Conservation (phyloP, 2,329 filamentous ascomycete genomes). For the Scedosporium boydii region DNA sequence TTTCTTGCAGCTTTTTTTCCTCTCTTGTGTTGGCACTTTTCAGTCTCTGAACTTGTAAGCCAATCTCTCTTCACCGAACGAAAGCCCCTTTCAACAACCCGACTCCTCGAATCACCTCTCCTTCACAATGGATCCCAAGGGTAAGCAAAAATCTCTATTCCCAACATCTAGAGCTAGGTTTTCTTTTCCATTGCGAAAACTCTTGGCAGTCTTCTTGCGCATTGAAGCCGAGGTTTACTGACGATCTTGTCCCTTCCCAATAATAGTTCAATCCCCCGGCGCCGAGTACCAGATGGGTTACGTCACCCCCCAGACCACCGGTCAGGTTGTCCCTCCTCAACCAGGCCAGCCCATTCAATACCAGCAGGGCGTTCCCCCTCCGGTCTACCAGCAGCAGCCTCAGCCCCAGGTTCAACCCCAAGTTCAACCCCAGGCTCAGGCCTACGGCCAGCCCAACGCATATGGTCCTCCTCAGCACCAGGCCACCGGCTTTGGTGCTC, state of each 20-base stretch:
- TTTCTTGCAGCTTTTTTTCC: background rate
- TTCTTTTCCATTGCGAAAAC: no score
- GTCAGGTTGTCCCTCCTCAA: background rate
- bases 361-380: background rate
- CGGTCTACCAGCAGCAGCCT: slow-evolving; percentile 1
- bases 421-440: no score
- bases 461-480: background rate
- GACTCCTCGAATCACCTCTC: background rate
- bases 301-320: slow-evolving; percentile 2
- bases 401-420: background rate
- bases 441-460: background rate
- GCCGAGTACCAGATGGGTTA: slow-evolving; percentile 4
- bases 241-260: background rate
- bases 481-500: background rate
- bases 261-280: background rate
- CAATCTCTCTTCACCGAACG: background rate
- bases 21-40: no score
- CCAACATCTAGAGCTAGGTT: no score
- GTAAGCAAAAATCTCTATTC: background rate
- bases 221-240: background rate
- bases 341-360: background rate
- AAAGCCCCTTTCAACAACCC: background rate
- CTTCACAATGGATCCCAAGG: background rate
- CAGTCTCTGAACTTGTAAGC: no score
- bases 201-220: no score